Base-by-base conservation (phyloP, 306 rosid genomes). In the Ormosia semicastrata region DNA sequence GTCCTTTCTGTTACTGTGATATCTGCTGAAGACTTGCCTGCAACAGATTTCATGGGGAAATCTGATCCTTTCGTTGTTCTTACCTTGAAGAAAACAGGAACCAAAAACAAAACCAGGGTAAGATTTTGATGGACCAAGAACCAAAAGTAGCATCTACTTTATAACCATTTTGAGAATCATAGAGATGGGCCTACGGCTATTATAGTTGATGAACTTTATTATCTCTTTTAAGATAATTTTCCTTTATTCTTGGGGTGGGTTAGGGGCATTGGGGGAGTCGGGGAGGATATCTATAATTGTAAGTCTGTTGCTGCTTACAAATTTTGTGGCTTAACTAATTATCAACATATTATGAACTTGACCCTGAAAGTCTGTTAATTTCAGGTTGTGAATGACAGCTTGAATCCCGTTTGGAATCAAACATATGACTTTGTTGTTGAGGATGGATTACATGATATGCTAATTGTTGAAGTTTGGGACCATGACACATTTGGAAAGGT, bases 401-500 rank as follows among this genome's bases (percentile, higher is more conserved):
- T 93, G 88, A 91, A 93, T 91, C 99, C 99, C 32, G 91, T 92
- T 40, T 96, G 99, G 99, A 96, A 93, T 87, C 99, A 96, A 81
- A 96, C 98, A 75, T 96, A 91, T 52, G 98, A 96, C 88, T 93
- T 92, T 58, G 97, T 95, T 46, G 98, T 95, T 4, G 98, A 95
- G 86, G 99, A 95, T 76, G 99, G 99, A 60, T 83, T 95, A 73
- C 98, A 95, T 79, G 99, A 95, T 73, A 93, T 95, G 99, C 91
- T 95, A 43, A 85, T 95, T 3, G 86, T 90, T 36, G 99, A 95
- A 86, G 92, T 93, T 66, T 95, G 89, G 87, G 99, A 95, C 85
- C 99, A 95, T 0, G 98, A 95, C 87, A 95, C 99, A 33, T 95
- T 95, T 59, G 97, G 99, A 67, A 95, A 95, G 99, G 99, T 95